Evolutionary conservation across 2,329 filamentous ascomycete genomes (phyloP).

Genomic region (Claviceps sp.): DNA sequence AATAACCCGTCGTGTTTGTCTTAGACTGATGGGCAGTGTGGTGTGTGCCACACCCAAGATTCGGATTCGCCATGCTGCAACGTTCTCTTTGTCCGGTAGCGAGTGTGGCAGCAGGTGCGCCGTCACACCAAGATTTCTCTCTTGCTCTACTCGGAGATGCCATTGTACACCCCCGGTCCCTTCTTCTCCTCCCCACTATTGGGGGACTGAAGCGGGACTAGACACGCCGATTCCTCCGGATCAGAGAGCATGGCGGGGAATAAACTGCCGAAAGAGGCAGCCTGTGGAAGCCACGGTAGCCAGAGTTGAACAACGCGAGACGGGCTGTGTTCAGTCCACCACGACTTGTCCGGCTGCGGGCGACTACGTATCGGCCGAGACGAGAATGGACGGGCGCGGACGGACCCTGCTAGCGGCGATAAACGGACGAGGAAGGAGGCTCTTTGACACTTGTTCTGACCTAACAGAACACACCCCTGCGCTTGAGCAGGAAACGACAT

Average conservation of each 20-base stretch:
- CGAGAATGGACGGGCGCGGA: not conserved
- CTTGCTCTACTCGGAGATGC: not conserved
- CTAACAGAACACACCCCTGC: not conserved
- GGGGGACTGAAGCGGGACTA: not conserved
- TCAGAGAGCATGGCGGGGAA: not conserved
- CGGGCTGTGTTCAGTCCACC: too few relatives aligned
- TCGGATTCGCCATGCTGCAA: constrained; percentile 3
- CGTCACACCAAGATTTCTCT: not conserved
- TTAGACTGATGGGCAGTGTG: not conserved
- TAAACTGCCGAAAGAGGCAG: not conserved
- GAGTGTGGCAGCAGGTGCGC: not conserved
- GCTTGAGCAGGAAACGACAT: not conserved
- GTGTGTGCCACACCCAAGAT: not conserved
- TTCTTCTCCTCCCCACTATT: not conserved
- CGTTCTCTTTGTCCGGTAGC: not conserved
- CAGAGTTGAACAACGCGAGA: not conserved
- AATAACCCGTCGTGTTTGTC: not conserved
- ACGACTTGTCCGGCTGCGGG: not conserved
- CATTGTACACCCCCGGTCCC: not conserved
- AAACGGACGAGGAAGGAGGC: not conserved
- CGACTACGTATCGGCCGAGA: not conserved
- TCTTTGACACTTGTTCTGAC: not conserved
- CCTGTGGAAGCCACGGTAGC: not conserved
- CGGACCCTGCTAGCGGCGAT: not conserved
- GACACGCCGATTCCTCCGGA: not conserved